Base-by-base conservation (phyloP, 1,139 yeast species). In the Pichia cactophila region DNA sequence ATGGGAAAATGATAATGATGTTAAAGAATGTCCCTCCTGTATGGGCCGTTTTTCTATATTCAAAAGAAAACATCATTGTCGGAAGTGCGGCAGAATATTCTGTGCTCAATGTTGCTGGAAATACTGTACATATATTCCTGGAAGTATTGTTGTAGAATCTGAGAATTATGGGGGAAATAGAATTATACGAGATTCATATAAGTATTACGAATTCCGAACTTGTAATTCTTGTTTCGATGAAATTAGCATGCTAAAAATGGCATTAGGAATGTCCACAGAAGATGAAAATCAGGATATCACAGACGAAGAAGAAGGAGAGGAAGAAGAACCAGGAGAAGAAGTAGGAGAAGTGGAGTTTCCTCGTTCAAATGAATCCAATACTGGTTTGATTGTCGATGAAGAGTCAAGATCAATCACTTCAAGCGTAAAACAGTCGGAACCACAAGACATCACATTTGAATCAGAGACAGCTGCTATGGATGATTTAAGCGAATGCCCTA, bases 31-130 rank as follows among this genome's bases (percentile, higher is more conserved):
- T 62, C 73, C 74, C 36, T 65, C 81, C 12, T 92, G 98, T 64
- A 65, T 69, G 35, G 55, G 65, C 1, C 57, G 60, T 39, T 92
- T 84, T 67, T 73, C 84, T 1, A 70, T 90, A 54, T 78, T 86
- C 63, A 78, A 74, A 61, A 75, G 98, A 51, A 77, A 94, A 54
- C 98, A 94, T 67, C 98, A 92, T 67, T 92, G 99, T 65, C 73
- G 95, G 62, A 78, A 83, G 63, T 86, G 96, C 72, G 92, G 96
- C 40, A 66, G 80, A 48, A 83, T 86, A 5, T 85, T 82, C 29
- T 85, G 96, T 68, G 81, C 80, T 42, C 58, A 69, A 50, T 83
- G 95, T 63, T 79, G 95, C 26, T 62, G 69, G 14, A 72, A 75
- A 28, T 63, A 65, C 37, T 70, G 65, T 57, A 49, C 64, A 43